Evolutionary conservation across 805 yeast species (phyloP).

Genomic region (Sungouiozyma intestinalis): DNA sequence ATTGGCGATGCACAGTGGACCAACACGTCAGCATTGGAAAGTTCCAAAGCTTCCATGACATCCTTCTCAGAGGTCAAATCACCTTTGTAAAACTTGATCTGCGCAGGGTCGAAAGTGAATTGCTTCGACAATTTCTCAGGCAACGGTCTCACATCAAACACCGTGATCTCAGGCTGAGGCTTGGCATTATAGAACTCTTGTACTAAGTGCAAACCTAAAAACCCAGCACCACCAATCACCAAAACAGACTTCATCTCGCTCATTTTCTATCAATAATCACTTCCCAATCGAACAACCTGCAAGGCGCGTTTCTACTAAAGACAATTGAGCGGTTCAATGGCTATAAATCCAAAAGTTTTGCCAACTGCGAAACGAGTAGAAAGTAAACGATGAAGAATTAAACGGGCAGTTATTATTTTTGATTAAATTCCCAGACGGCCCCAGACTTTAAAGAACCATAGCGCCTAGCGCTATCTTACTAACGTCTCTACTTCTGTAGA

Average conservation of each 20-base stretch:
- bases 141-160: constrained; percentile 83
- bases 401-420: neutral
- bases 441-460: too few species aligned
- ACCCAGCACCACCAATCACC: constrained; percentile 93
- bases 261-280: too few species aligned
- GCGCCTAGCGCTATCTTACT: too few species aligned
- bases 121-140: constrained; percentile 62
- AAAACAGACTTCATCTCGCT: constrained; percentile 31
- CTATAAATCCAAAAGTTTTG: neutral
- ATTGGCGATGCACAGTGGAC: constrained; percentile 97
- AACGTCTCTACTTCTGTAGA: too few species aligned
- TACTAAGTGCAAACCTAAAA: constrained; percentile 81
- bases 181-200: constrained; percentile 64
- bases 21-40: constrained; percentile 56
- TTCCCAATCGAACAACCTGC: too few species aligned
- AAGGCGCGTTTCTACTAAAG: too few species aligned
- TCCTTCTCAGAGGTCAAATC: constrained; percentile 72
- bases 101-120: constrained; percentile 58
- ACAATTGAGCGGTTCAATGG: too few species aligned
- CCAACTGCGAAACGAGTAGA: neutral
- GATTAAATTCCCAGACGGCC: neutral
- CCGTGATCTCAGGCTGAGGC: constrained; percentile 67
- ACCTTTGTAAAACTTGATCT: constrained; percentile 60
- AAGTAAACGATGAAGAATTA: too few species aligned
- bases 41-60: constrained; percentile 49